Conservation (phyloP, 805 yeast genomes). For the Candida namnaoensis region DNA sequence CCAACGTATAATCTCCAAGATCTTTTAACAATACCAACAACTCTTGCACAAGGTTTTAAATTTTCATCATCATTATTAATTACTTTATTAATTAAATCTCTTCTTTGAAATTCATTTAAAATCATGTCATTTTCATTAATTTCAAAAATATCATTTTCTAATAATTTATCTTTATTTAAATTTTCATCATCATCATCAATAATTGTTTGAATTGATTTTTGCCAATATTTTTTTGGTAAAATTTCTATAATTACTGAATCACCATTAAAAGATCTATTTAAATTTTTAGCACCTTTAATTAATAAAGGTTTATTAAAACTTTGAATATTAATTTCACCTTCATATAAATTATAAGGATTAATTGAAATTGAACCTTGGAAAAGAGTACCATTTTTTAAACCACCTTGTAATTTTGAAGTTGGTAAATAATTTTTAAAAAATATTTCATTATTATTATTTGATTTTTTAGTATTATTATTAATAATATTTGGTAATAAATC, state of each 20-base stretch:
- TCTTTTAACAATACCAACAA: conserved; percentile 81
- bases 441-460: conserved; percentile 28
- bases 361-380: conserved; percentile 79
- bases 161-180: conserved; percentile 22
- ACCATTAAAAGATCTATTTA: conserved; percentile 88
- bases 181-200: conserved; percentile 47
- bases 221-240: conserved; percentile 82
- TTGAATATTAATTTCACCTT: conserved; percentile 70
- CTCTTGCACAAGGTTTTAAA: conserved; percentile 86
- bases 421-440: conserved; percentile 73
- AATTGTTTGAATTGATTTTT: conserved; percentile 70
- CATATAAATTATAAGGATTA: conserved; percentile 80
- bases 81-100: conserved; percentile 71
- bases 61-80: conserved; percentile 44
- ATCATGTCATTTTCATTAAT: conserved; percentile 52
- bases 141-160: conserved; percentile 31
- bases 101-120: conserved; percentile 34
- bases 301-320: conserved; percentile 76
- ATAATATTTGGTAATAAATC: conserved; percentile 60
- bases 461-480: conserved; percentile 11
- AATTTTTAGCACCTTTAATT: conserved; percentile 70
- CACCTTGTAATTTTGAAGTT: conserved; percentile 81
- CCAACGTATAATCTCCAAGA: conserved; percentile 97
- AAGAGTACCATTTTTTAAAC: conserved; percentile 77
- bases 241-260: conserved; percentile 89